Base-by-base conservation (phyloP, 2,329 filamentous ascomycete species). In the Aspergillus sp. region DNA sequence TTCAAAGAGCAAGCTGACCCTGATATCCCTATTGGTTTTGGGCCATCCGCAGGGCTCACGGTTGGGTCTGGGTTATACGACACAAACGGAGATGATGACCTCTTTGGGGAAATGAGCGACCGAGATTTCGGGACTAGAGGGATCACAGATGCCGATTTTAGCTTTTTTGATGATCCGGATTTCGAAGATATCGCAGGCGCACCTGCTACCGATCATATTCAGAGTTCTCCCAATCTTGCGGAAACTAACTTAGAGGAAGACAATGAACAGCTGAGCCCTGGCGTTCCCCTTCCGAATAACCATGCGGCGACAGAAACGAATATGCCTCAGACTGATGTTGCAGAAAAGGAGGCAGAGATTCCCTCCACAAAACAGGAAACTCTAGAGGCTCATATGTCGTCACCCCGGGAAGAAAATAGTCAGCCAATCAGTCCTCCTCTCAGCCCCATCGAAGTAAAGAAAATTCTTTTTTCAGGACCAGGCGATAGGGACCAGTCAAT, bases 141-240 rank as follows among this genome's bases (percentile, higher is more conserved):
- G n/a, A 74, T 82, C 19, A 80, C 75, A 2, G 81, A 83, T 56
- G 80, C 75, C 3, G 81, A 84, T 56, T 84, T 83, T 61, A 81
- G 75, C 59, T 84, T 83, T 60, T 84, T 84, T 55, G 81, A 84
- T 58, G 75, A 77, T 27, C 76, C 75, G 42, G 70, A 64, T 38
- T 66, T 67, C 43, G 61, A 60, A 7, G 50, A 50, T 6, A 56
- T 62, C 45, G 56, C 49, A 41, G 54, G 48, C 19, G 45, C 51
- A 17, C 39, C 45, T n/a, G 17, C 44, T 7, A 51, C 53, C n/a
- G 48, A 55, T 19, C 7, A 39, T 42, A 23, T 33, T 5, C 48
- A 53, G 33, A 55, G 54, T 23, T 45, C 48, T 12, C 43, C 52
- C 37, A 48, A 57, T 41, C 51, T 52, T 22, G 42, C 41, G 12